Evolutionary conservation across 768 basidiomycete genomes (phyloP).

Genomic region (Boletus rubescentipes): DNA sequence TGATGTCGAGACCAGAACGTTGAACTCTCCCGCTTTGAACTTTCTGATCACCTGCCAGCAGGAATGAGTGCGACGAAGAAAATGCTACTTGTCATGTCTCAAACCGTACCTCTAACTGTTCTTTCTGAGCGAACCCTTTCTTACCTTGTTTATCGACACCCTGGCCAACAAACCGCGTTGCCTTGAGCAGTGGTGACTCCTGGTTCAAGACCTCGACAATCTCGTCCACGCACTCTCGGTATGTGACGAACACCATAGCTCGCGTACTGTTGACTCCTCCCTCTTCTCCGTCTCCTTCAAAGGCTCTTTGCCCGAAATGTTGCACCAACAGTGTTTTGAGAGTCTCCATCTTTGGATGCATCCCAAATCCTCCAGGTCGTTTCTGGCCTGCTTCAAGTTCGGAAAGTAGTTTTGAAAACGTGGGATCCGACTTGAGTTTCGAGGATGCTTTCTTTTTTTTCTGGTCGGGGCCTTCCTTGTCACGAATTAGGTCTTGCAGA

Average conservation of each 20-base stretch:
- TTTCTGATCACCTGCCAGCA: conserved; percentile 68
- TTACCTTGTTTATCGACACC: conserved; percentile 80
- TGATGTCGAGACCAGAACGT: conserved; percentile 92
- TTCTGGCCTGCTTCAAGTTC: conserved; percentile 63
- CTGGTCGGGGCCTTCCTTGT: conserved; percentile 30
- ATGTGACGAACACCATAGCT: conserved; percentile 95
- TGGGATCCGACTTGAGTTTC: conserved; percentile 51
- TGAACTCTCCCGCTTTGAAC: conserved; percentile 86
- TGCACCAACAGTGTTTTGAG: conserved; percentile 71
- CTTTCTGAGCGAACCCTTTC: conserved; percentile 87
- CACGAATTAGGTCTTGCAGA: conserved; percentile 52
- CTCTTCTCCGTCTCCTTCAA: conserved; percentile 40
- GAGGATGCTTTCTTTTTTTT: conserved; percentile 39
- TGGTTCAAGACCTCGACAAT: conserved; percentile 77
- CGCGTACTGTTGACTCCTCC: conserved; percentile 46
- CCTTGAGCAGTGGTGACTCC: conserved; percentile 76
- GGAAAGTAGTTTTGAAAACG: conserved; percentile 62
- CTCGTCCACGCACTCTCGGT: conserved; percentile 87
- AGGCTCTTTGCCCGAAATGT: conserved; percentile 57
- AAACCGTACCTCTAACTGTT: conserved; percentile 76
- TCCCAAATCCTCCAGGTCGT: conserved; percentile 46
- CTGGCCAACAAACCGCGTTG: conserved; percentile 89
- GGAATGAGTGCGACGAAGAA: conserved; percentile 9
- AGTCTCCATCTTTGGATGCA: conserved; percentile 93
- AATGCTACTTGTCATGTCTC: background rate